A percentile compares a stretch with the other conserved stretches of the same genome.
phyloP scores from a whole-genome alignment of 306 rosid species.

The Hylodesmum podocarpum region DNA sequence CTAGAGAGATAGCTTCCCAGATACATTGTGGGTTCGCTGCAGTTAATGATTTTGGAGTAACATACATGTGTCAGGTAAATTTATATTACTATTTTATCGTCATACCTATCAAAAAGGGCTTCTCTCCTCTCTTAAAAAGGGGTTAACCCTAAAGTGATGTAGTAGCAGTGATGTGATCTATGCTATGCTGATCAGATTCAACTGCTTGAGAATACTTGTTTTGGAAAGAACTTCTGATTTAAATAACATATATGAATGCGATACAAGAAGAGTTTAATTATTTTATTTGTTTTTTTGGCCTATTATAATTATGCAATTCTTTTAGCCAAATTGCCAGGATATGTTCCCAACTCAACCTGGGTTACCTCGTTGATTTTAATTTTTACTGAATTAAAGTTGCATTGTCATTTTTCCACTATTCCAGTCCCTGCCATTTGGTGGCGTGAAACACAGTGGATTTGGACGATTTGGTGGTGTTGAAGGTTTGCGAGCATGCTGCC shows the following conservation, averaged over 20 bases:
- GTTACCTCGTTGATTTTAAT: constrained; percentile 3
- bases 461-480: constrained; percentile 93
- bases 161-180: constrained; percentile 3
- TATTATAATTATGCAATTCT: constrained; percentile 24
- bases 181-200: not conserved
- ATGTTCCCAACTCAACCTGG: not conserved
- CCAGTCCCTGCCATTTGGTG: constrained; percentile 97
- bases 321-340: constrained; percentile 15
- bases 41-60: constrained; percentile 77
- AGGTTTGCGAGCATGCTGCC: constrained; percentile 97
- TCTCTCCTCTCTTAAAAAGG: not conserved
- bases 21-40: constrained; percentile 83
- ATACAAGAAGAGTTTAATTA: not conserved
- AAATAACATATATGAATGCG: not conserved
- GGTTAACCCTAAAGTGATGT: not conserved
- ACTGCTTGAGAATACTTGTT: not conserved
- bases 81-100: not conserved
- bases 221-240: not conserved
- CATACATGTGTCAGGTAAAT: constrained; percentile 87
- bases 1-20: constrained; percentile 77
- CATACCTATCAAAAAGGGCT: too few relatives aligned
- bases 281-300: not conserved
- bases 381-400: constrained; percentile 28
- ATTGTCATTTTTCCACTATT: constrained; percentile 31
- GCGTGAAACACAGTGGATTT: constrained; percentile 91